Conservation (phyloP, 176 grass and related monocot genomes). For the Canna indica region DNA sequence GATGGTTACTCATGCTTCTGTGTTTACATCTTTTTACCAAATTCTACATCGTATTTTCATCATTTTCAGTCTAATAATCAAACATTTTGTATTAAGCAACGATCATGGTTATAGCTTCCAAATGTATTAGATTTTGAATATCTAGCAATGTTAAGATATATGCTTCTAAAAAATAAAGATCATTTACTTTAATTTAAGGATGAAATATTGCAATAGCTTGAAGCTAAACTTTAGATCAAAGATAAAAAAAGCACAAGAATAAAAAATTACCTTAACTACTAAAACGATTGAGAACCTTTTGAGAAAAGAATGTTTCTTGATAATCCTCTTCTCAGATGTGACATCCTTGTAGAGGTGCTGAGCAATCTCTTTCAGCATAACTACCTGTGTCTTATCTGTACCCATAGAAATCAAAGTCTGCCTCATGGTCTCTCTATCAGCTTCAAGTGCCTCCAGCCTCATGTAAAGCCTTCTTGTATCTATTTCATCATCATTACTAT, state of each 20-base stretch:
- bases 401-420: conserved; percentile 64
- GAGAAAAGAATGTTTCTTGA: conserved; percentile 35
- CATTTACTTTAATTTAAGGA: neutral
- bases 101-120: neutral
- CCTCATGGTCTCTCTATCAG: conserved; percentile 58
- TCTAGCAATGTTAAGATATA: neutral
- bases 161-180: neutral
- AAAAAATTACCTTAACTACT: conserved; percentile 44
- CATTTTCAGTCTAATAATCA: neutral
- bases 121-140: neutral
- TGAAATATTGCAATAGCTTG: neutral
- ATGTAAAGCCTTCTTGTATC: conserved; percentile 58
- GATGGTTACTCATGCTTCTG: neutral
- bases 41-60: neutral
- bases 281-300: conserved; percentile 36
- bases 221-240: neutral
- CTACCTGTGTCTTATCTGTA: conserved; percentile 42
- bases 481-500: conserved; percentile 25
- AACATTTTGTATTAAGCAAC: neutral
- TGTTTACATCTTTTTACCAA: neutral
- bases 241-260: neutral
- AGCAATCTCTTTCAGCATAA: conserved; percentile 53
- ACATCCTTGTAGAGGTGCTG: conserved; percentile 43
- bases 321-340: conserved; percentile 25
- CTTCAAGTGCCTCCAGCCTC: conserved; percentile 51